Conservation (phyloP, 768 basidiomycete species). For the Naganishia randhawae region DNA sequence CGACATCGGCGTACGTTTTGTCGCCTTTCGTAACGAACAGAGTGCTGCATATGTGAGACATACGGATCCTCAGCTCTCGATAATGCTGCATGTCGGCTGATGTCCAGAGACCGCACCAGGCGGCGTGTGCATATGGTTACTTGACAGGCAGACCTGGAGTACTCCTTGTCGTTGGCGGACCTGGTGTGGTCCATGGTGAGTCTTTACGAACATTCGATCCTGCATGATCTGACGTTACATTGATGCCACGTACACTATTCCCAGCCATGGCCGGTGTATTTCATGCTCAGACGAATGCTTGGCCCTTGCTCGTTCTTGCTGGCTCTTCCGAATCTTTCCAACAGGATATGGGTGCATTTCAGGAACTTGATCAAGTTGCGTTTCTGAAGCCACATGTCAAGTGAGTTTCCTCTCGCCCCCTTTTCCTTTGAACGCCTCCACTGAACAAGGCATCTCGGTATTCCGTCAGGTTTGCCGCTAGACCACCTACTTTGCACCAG, state of each 20-base stretch:
- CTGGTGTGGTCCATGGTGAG: constrained; percentile 36
- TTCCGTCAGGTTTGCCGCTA: constrained; percentile 28
- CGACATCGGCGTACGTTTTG: constrained; percentile 34
- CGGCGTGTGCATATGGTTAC: constrained; percentile 35
- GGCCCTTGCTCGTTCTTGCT: constrained; percentile 34
- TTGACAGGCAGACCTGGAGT: constrained; percentile 33
- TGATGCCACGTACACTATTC: background rate
- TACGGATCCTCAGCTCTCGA: background rate
- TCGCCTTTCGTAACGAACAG: constrained; percentile 36
- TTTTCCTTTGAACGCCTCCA: background rate
- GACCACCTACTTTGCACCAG: constrained; percentile 29
- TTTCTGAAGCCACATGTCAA: constrained; percentile 29
- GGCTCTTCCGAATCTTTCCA: constrained; percentile 34
- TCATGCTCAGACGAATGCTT: constrained; percentile 31
- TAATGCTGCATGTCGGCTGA: background rate
- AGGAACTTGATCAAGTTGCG: constrained; percentile 35
- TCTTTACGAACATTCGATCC: background rate
- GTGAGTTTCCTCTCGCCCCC: constrained; percentile 2
- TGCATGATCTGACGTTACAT: background rate
- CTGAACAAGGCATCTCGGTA: background rate
- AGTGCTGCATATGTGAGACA: constrained; percentile 34
- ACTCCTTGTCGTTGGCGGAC: constrained; percentile 35
- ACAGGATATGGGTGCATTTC: constrained; percentile 34
- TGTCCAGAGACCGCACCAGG: constrained; percentile 17
- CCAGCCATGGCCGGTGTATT: constrained; percentile 32